These are phyloP conservation scores for Lanmaoa rubissima DNA, from an alignment of 768 basidiomycete genomes.

Conservation along the genomic window DNA sequence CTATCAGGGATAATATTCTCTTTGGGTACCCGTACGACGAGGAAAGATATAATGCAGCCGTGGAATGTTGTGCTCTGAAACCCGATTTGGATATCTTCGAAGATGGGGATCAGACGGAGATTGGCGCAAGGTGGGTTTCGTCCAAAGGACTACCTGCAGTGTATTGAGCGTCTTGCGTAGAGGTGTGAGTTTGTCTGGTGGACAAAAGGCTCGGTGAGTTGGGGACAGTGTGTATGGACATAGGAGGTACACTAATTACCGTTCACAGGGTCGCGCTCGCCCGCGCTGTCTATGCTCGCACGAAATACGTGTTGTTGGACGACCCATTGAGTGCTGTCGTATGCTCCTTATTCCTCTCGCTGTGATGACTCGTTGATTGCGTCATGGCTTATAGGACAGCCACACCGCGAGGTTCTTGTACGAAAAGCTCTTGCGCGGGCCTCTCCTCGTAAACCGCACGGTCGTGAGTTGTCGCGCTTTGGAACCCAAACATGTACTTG, in stretches of 20 bases:
- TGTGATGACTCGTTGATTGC: not conserved
- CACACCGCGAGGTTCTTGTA: slow-evolving; percentile 64
- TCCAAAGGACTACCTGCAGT: not conserved
- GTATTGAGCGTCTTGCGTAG: slow-evolving; percentile 28
- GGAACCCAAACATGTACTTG: not conserved
- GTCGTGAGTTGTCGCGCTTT: slow-evolving; percentile 43
- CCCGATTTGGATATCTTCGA: slow-evolving; percentile 84
- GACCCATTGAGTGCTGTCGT: slow-evolving; percentile 83
- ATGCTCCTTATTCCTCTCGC: slow-evolving; percentile 27
- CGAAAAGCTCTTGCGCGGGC: slow-evolving; percentile 64
- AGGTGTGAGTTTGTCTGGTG: slow-evolving; percentile 76
- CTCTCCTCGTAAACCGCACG: slow-evolving; percentile 64
- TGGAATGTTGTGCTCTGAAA: slow-evolving; percentile 81
- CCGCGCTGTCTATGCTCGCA: slow-evolving; percentile 74
- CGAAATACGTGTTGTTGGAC: slow-evolving; percentile 71
- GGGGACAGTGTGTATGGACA: not conserved
- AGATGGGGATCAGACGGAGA: slow-evolving; percentile 83
- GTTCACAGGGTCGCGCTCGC: slow-evolving; percentile 70
- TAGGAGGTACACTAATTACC: not conserved
- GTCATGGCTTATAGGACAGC: slow-evolving; percentile 47
- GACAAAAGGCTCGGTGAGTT: slow-evolving; percentile 72
- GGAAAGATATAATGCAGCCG: slow-evolving; percentile 67
- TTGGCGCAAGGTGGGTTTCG: slow-evolving; percentile 57
- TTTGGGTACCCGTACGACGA: slow-evolving; percentile 72
- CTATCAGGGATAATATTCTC: slow-evolving; percentile 78